Evolutionary conservation across 345 rosid species (phyloP).

Genomic region (Brassica rapa): DNA sequence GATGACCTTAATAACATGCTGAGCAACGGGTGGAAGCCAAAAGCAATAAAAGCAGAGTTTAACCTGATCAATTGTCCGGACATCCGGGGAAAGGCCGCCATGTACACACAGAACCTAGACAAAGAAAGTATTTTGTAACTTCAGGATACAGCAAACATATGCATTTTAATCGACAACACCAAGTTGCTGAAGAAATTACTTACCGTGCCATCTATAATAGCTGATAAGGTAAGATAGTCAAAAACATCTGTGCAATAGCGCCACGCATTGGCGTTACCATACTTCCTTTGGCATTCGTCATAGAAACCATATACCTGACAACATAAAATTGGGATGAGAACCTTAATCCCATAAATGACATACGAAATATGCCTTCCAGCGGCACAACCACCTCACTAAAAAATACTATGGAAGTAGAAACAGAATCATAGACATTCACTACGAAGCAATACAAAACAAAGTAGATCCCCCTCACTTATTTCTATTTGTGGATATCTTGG

Average conservation of each 20-base stretch:
- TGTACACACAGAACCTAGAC: slow-evolving; percentile 96
- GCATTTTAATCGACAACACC: background rate
- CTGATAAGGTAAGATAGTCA: slow-evolving; percentile 97
- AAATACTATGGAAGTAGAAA: background rate
- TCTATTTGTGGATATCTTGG: background rate
- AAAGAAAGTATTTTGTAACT: background rate
- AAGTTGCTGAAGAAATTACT: slow-evolving; percentile 26
- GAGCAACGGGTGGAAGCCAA: background rate
- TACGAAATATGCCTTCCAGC: too few species aligned
- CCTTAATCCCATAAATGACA: background rate
- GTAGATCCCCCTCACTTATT: slow-evolving; percentile 9
- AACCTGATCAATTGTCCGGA: slow-evolving; percentile 98
- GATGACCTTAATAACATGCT: slow-evolving; percentile 17
- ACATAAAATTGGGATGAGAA: slow-evolving; percentile 16
- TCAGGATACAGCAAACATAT: slow-evolving; percentile 13
- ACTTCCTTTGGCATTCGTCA: slow-evolving; percentile 99
- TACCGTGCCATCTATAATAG: slow-evolving; percentile 99
- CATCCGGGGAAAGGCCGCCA: slow-evolving; percentile 98
- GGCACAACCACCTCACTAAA: too few species aligned
- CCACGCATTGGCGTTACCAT: slow-evolving; percentile 99
- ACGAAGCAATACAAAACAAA: background rate
- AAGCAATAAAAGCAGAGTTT: slow-evolving; percentile 3
- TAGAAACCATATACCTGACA: slow-evolving; percentile 95
- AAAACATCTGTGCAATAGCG: slow-evolving; percentile 99
- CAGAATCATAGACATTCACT: background rate